Evolutionary conservation across 148 eudicot species (phyloP), one percentile per base, ranked within the genome.

Genomic region (Chenopodium quinoa): DNA sequence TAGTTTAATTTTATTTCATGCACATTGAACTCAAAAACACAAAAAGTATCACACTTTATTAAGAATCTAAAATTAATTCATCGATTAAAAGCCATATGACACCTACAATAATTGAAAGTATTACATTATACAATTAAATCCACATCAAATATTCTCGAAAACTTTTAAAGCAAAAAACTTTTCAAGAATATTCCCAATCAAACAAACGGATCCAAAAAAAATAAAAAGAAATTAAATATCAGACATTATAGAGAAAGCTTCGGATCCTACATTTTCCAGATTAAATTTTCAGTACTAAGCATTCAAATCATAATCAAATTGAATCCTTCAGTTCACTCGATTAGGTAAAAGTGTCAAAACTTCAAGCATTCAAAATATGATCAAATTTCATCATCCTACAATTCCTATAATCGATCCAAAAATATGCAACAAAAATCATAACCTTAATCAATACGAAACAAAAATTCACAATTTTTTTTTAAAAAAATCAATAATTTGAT

Each of bases 261-360:
- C 29, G 83, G 78, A 74, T 74, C 78, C 46, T 29, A 23, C 32
- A 31, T 29, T 32, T 65, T 48, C 32, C 23, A 17, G 64, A 70
- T n/a, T 31, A 70, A 77, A 8, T 54, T 31, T 25, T 54, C 23
- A 75, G 37, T 1, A 54, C 20, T 0, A 77, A 23, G 17, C 80
- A 76, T 20, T 50, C 29, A 40, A 73, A 65, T 34, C 67, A 29
- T 52, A 0, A 34, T 46, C 16, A 71, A n/a, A 63, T 63, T 6
- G n/a, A 27, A 47, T 47, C 10, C 47, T 74, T 71, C 63, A 11
- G 12, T 9, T 14, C 40, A 37, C 46, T 31, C 63, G 16, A 76
- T 17, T 12, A 56, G 40, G 3, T 29, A 17, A 17, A 67, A 78
- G 52, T 23, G 40, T 3, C 11, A 46, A 48, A 78, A 32, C 2